Percentiles rank a stretch among this genome's conserved stretches.
These are phyloP conservation scores for Pythium chondricola DNA, from an alignment of 352 stramenopile species.

Conservation along the genomic window DNA sequence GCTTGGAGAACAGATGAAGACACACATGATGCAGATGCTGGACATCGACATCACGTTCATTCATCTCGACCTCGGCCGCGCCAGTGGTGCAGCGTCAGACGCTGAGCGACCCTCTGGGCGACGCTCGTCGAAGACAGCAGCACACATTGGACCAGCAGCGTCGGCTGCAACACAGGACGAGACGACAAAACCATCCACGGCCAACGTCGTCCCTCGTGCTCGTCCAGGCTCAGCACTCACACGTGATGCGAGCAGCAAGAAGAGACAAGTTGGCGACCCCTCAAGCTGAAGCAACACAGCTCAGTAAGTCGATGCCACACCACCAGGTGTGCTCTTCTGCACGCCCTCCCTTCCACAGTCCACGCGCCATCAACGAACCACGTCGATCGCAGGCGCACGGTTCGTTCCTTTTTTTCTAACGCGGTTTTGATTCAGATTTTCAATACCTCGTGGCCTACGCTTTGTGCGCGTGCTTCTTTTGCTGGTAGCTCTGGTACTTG, in stretches of 20 bases:
- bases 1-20: constrained; percentile 68
- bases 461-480: constrained; percentile 24
- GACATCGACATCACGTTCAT: constrained; percentile 79
- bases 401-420: background rate
- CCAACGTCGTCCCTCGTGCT: constrained; percentile 18
- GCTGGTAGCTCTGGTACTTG: constrained; percentile 85
- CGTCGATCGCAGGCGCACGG: background rate
- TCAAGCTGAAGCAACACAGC: background rate
- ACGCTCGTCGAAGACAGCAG: constrained; percentile 16
- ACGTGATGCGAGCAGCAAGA: constrained; percentile 25
- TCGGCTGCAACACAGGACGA: background rate
- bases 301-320: background rate
- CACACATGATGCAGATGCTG: constrained; percentile 71
- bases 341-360: too few relatives aligned
- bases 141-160: background rate
- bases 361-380: background rate
- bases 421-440: too few relatives aligned
- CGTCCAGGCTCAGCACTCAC: constrained; percentile 32
- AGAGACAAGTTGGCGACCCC: constrained; percentile 25
- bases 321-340: too few relatives aligned
- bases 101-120: constrained; percentile 33
- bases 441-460: too few relatives aligned
- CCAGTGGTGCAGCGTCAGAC: constrained; percentile 27
- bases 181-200: background rate
- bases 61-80: constrained; percentile 65